Evolutionary conservation across 768 basidiomycete genomes (phyloP), one percentile per base, ranked within the genome.

Genomic region (Suillus fuscotomentosus): DNA sequence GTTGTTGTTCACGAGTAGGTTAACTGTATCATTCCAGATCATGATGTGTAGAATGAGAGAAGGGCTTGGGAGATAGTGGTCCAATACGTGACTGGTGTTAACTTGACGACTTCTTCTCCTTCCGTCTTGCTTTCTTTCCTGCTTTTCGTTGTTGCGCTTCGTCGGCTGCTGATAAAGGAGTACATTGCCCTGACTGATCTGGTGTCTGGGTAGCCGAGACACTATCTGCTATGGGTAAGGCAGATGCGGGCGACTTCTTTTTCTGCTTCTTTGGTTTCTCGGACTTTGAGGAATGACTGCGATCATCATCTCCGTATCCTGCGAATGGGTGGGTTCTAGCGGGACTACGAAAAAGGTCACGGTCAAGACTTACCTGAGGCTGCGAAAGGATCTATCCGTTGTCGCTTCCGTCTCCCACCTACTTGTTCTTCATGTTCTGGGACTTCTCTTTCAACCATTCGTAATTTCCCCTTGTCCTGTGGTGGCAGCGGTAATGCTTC

Each of bases 321-420:
- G 66, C 9, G 10, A 61, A n/a, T 38, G 11, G 4, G 17, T 69
- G 48, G 63, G 45, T 54, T 50, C 10, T 34, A 17, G 27, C 9
- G 11, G 5, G 7, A 14, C 57, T 41, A 4, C 9, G 59, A 63
- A n/a, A 45, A 9, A 11, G 7, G 20, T 14, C 5, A 42, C 17
- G 9, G 17, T 27, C 38, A 31, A 65, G 15, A 41, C 65, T 50
- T 69, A 87, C 91, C 89, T 17, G 50, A 50, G 27, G 50, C 50
- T 63, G 86, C 83, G 68, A 91, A 92, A 6, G 88, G 87, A 74
- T 91, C 90, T 36, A 89, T 70, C 0, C 74, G 76, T 36, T 82
- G 80, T 68, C 88, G 80, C 72, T 83, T 81, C 38, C 84, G 82
- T 72, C 84, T 42, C 86, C 8, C 66, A 60, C 10, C 70, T 71